A percentile compares a stretch with the other conserved stretches of the same genome.
phyloP scores from a whole-genome alignment of 352 stramenopile species.

The Phytophthora idaei region DNA sequence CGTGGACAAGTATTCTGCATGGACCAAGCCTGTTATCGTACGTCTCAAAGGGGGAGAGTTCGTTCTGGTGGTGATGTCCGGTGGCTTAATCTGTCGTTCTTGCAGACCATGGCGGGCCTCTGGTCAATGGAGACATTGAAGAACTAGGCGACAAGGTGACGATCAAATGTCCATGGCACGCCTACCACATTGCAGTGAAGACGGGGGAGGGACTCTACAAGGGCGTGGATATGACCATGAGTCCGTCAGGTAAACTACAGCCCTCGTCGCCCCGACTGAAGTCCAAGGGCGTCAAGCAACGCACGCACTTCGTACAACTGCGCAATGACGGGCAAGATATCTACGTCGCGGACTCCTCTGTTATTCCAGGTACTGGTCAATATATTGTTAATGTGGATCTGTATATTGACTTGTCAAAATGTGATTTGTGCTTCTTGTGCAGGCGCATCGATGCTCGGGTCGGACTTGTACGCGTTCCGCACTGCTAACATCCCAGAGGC shows the following conservation, averaged over 20 bases:
- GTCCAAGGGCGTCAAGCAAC: conserved; percentile 87
- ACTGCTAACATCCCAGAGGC: conserved; percentile 47
- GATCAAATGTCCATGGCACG: conserved; percentile 88
- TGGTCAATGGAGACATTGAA: conserved; percentile 85
- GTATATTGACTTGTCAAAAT: no score
- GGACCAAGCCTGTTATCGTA: conserved; percentile 88
- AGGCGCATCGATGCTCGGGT: conserved; percentile 55
- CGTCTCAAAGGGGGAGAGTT: conserved; percentile 2
- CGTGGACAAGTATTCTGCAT: conserved; percentile 79
- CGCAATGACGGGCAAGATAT: conserved; percentile 67
- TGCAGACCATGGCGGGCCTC: conserved; percentile 79
- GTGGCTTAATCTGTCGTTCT: neutral
- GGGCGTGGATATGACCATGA: conserved; percentile 76
- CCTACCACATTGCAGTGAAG: conserved; percentile 82
- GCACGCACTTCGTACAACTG: conserved; percentile 80
- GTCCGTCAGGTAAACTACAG: conserved; percentile 49
- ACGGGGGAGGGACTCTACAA: conserved; percentile 88
- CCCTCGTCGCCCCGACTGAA: conserved; percentile 65
- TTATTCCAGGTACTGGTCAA: conserved; percentile 46
- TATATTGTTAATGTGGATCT: neutral
- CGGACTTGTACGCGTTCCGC: conserved; percentile 80
- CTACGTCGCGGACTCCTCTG: conserved; percentile 80
- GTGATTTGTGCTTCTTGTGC: neutral
- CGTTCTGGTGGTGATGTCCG: conserved; percentile 28
- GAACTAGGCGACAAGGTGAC: conserved; percentile 78